These are phyloP conservation scores for Bolboschoenoplectus hybrid DNA, from an alignment of 202 grass and related monocot genomes.

Conservation along the genomic window DNA sequence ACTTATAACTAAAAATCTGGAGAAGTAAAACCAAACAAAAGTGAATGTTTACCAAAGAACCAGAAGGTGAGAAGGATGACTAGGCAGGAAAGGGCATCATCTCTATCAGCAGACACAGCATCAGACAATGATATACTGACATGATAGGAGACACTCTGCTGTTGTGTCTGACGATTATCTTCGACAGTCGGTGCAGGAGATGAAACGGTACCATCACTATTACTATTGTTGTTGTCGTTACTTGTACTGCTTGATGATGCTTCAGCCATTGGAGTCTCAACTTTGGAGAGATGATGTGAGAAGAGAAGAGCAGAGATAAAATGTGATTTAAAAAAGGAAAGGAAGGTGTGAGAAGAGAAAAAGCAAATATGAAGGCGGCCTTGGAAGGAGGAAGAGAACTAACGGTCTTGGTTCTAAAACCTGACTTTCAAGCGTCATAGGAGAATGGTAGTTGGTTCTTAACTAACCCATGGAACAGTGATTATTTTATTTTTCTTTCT, in stretches of 20 bases:
- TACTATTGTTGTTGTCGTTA: not conserved
- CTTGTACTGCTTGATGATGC: conserved; percentile 28
- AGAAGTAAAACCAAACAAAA: conserved; percentile 14
- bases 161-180: not conserved
- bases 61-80: conserved; percentile 54
- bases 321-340: not conserved
- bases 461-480: not conserved
- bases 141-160: conserved; percentile 16
- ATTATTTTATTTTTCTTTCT: not conserved
- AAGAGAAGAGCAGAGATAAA: conserved; percentile 3
- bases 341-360: not conserved
- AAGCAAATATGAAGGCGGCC: not conserved
- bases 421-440: conserved; percentile 15
- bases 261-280: conserved; percentile 19
- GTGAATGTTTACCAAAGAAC: conserved; percentile 46
- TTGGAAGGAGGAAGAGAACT: conserved; percentile 26
- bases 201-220: not conserved
- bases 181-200: not conserved
- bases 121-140: not conserved
- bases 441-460: conserved; percentile 38
- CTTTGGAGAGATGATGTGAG: not conserved
- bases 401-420: conserved; percentile 36
- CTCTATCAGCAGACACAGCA: conserved; percentile 28
- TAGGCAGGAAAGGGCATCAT: conserved; percentile 48
- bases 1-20: not conserved